Evolutionary conservation across 305 asterid species (phyloP).

Genomic region (Salvia sclarea): DNA sequence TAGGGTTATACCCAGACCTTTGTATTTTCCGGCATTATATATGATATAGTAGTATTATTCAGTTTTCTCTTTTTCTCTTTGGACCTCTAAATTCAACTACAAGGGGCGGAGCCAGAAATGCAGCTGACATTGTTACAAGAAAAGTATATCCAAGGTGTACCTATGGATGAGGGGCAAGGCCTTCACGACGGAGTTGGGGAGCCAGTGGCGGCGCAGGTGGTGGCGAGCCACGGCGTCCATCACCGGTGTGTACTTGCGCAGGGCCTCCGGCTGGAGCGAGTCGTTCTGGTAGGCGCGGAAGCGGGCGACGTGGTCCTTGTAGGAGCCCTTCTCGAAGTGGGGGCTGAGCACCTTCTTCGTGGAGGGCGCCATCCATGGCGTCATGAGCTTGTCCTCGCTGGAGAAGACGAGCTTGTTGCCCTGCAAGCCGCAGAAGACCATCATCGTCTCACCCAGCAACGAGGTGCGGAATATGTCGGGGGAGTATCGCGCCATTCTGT

Average conservation of each 20-base stretch:
- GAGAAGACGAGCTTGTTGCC: slow-evolving; percentile 50
- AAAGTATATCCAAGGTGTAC: too few species aligned
- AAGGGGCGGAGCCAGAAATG: too few species aligned
- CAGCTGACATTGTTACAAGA: too few species aligned
- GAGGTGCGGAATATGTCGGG: slow-evolving; percentile 44
- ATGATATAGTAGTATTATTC: too few species aligned
- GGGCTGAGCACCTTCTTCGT: slow-evolving; percentile 35
- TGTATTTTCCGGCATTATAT: too few species aligned
- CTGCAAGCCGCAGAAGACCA: slow-evolving; percentile 46
- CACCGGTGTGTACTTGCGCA: slow-evolving; percentile 42
- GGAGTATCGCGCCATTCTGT: slow-evolving; percentile 47
- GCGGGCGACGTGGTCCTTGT: slow-evolving; percentile 34
- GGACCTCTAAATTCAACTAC: too few species aligned
- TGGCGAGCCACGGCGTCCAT: slow-evolving; percentile 52
- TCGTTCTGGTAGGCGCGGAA: slow-evolving; percentile 43
- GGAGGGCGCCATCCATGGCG: slow-evolving; percentile 43
- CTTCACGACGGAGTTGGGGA: slow-evolving; percentile 35
- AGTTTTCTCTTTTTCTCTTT: too few species aligned
- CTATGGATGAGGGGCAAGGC: slow-evolving; percentile 37
- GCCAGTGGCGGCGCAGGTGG: slow-evolving; percentile 42
- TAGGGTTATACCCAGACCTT: too few species aligned
- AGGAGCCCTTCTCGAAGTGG: too few species aligned
- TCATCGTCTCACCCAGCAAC: slow-evolving; percentile 41
- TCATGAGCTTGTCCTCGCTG: slow-evolving; percentile 42
- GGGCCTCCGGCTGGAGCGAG: slow-evolving; percentile 45